Evolutionary conservation across 2,329 filamentous ascomycete species (phyloP).

Genomic region (Penicillium olsonii): DNA sequence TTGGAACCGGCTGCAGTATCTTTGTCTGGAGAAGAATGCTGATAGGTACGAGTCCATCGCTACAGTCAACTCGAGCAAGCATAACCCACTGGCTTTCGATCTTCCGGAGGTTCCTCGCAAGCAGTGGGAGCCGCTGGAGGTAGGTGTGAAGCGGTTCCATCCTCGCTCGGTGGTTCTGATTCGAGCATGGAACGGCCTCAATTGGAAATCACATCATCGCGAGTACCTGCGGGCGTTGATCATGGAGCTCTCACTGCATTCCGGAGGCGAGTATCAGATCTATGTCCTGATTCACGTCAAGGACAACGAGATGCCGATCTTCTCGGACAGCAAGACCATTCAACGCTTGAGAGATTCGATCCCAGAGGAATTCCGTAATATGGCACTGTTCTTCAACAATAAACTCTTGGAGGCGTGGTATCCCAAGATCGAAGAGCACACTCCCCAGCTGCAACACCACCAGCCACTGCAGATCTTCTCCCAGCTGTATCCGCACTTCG

Average conservation of each 20-base stretch:
- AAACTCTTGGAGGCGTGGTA: conserved; percentile 32
- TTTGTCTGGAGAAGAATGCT: conserved; percentile 66
- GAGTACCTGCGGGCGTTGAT: conserved; percentile 83
- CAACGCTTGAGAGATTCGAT: conserved; percentile 53
- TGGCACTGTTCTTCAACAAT: conserved; percentile 37
- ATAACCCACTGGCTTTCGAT: conserved; percentile 20
- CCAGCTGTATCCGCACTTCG: conserved; percentile 63
- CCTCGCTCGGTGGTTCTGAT: conserved; percentile 74
- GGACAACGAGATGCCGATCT: conserved; percentile 70
- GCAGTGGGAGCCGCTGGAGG: neutral
- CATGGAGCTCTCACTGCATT: conserved; percentile 71
- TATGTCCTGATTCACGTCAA: conserved; percentile 79
- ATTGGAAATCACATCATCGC: conserved; percentile 77
- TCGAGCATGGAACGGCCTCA: conserved; percentile 77
- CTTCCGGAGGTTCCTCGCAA: conserved; percentile 15
- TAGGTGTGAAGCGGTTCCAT: conserved; percentile 17
- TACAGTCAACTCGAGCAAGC: conserved; percentile 15
- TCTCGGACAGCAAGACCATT: conserved; percentile 68
- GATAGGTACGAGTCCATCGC: conserved; percentile 56
- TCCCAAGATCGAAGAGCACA: conserved; percentile 30
- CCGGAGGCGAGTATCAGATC: conserved; percentile 74
- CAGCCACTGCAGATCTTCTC: conserved; percentile 64
- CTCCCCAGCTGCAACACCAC: conserved; percentile 49
- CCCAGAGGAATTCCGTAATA: conserved; percentile 37
- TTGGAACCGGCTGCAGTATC: conserved; percentile 70